Conservation (phyloP, 495 filamentous ascomycete species). For the Podospora appendiculata region DNA sequence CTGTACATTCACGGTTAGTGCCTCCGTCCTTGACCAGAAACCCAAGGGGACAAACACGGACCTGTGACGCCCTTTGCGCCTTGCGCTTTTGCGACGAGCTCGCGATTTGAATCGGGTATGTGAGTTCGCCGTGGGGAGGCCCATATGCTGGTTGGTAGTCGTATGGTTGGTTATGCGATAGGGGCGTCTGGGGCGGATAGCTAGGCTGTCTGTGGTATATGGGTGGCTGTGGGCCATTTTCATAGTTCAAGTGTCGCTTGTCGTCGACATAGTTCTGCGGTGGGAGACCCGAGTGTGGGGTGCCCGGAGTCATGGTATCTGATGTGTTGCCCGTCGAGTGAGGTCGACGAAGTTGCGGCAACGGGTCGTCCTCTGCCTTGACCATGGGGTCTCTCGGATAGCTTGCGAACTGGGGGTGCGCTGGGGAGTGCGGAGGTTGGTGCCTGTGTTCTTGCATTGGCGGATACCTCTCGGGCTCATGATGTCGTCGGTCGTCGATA, state of each 20-base stretch:
- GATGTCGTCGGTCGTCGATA: conserved; percentile 40
- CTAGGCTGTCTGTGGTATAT: conserved; percentile 35
- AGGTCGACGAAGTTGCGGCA: conserved; percentile 35
- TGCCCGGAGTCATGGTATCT: conserved; percentile 28
- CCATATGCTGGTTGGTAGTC: conserved; percentile 29
- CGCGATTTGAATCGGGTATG: conserved; percentile 27
- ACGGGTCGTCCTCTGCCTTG: conserved; percentile 42
- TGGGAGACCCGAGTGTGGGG: conserved; percentile 23
- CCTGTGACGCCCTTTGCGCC: conserved; percentile 44
- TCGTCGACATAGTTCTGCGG: conserved; percentile 31
- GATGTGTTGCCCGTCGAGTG: conserved; percentile 34
- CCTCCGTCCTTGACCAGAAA: neutral
- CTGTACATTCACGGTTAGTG: conserved; percentile 31
- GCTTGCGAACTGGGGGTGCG: conserved; percentile 32
- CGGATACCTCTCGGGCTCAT: conserved; percentile 40
- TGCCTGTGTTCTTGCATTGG: conserved; percentile 41
- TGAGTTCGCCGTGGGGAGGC: conserved; percentile 13
- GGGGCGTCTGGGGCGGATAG: conserved; percentile 38
- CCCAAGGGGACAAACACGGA: conserved; percentile 14
- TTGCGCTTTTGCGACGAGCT: conserved; percentile 37
- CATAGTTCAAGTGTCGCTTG: conserved; percentile 40
- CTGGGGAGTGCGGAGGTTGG: conserved; percentile 40
- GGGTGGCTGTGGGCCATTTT: conserved; percentile 30
- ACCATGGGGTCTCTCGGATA: conserved; percentile 38
- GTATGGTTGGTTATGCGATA: conserved; percentile 37